Conservation (phyloP, 805 yeast genomes). For the Cyberlindnera maclurae region DNA sequence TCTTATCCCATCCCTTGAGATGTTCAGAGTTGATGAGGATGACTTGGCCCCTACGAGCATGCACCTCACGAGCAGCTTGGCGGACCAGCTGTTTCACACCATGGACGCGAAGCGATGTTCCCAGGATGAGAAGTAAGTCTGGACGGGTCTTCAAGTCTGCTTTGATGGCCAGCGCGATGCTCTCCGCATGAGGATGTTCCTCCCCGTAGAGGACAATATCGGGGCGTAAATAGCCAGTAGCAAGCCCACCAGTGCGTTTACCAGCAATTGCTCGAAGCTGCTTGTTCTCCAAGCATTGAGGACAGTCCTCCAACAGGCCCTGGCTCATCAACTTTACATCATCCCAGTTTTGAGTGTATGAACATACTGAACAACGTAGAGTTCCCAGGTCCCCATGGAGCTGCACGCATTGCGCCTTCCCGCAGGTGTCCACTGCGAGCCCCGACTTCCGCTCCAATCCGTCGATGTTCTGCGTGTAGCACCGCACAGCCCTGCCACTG, state of each 20-base stretch:
- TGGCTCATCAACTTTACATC: slow-evolving; percentile 36
- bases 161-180: slow-evolving; percentile 62
- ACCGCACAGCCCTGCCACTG: slow-evolving; percentile 61
- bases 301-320: slow-evolving; percentile 76
- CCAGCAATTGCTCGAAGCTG: slow-evolving; percentile 57
- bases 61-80: slow-evolving; percentile 60
- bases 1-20: slow-evolving; percentile 58
- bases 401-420: slow-evolving; percentile 64
- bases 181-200: slow-evolving; percentile 81
- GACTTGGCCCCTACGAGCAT: slow-evolving; percentile 73
- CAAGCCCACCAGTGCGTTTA: slow-evolving; percentile 56
- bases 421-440: slow-evolving; percentile 33
- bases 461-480: slow-evolving; percentile 95
- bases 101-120: slow-evolving; percentile 86
- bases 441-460: slow-evolving; percentile 69
- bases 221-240: slow-evolving; percentile 76
- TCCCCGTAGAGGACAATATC: slow-evolving; percentile 91
- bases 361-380: slow-evolving; percentile 72
- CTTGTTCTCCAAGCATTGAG: slow-evolving; percentile 51
- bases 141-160: slow-evolving; percentile 64
- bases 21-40: slow-evolving; percentile 68
- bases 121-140: slow-evolving; percentile 79
- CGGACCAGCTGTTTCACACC: slow-evolving; percentile 81
- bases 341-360: slow-evolving; percentile 53
- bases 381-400: slow-evolving; percentile 83